Percentiles rank a stretch among this genome's conserved stretches.
phyloP scores from a whole-genome alignment of 257 asterid genomes.

The Fraxinus anomala region DNA sequence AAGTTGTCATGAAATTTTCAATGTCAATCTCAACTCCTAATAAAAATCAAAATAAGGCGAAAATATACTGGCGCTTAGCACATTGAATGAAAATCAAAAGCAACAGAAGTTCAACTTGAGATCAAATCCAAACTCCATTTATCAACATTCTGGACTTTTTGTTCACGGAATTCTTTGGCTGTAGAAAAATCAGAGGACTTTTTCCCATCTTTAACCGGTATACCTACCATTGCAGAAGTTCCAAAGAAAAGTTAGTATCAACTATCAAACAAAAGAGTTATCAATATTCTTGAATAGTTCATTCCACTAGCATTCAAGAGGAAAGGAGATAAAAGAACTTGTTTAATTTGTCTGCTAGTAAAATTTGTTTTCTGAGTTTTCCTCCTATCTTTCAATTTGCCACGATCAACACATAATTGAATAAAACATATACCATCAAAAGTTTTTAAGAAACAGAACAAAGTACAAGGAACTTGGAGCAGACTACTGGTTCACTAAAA shows the following conservation, averaged over 20 bases:
- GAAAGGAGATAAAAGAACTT: background rate
- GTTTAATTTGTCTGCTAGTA: background rate
- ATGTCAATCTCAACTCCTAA: background rate
- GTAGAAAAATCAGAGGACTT: background rate
- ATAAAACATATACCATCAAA: too few relatives aligned
- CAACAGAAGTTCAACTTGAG: background rate
- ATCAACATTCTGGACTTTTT: too few relatives aligned
- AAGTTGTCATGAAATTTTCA: too few relatives aligned
- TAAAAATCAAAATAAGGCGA: background rate
- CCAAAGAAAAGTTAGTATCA: background rate
- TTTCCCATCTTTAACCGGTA: background rate
- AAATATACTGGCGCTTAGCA: background rate
- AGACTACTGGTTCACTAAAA: too few relatives aligned
- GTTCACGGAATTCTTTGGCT: background rate
- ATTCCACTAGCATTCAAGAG: background rate
- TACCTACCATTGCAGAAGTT: background rate
- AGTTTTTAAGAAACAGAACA: too few relatives aligned
- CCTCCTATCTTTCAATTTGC: too few relatives aligned
- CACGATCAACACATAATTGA: too few relatives aligned
- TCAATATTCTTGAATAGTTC: background rate
- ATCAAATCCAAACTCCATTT: too few relatives aligned
- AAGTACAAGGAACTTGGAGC: too few relatives aligned
- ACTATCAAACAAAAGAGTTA: too few relatives aligned
- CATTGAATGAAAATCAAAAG: background rate
- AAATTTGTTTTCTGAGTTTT: too few relatives aligned